Evolutionary conservation across 1,139 yeast genomes (phyloP), one percentile per base, ranked within the genome.

Genomic region (Scheffersomyces cryptocercus): DNA sequence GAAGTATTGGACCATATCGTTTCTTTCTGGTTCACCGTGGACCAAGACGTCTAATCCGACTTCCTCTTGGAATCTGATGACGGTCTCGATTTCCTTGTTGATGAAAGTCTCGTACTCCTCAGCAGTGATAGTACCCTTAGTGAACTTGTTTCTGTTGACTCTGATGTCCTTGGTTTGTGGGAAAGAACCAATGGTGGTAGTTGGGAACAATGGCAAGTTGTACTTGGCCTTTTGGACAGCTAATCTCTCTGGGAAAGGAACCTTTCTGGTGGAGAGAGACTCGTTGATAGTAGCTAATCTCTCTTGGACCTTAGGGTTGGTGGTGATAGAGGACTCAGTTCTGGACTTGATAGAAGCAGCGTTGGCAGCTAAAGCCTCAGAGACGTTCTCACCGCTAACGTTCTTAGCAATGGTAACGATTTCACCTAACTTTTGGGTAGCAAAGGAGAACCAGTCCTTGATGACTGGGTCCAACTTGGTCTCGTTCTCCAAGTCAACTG

Each of bases 21-120:
- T 93, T 85, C 99, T 88, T 84, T 95, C 99, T 75, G 99, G 99
- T 81, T 93, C 99, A 81, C 99, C 99, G 77, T 93, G 99, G 57
- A 93, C 99, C 62, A 91, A 81, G 61, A 93, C 99, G 70, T 93
- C 99, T 67, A 93, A 85, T 61, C 96, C 99, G 66, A 91, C 82
- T 72, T 93, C 97, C 79, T 93, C 99, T 82, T 93, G 99, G 95
- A 93, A 93, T 80, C 88, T 87, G 75, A 93, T 89, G 65, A 91
- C 98, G 52, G 79, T 83, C 70, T 88, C 95, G 63, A 93, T 93
- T 81, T 93, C 98, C 79, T 90, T 81, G 80, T 93, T 88, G 74
- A 93, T 93, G 83, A 93, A 93, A 66, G 84, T 76, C 75, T 93
- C 97, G 79, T 93, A 93, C 73, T 90, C 91, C 75, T 88, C 95